phyloP scores from a whole-genome alignment of 805 yeast species.

The Isabelozyma heimii region DNA sequence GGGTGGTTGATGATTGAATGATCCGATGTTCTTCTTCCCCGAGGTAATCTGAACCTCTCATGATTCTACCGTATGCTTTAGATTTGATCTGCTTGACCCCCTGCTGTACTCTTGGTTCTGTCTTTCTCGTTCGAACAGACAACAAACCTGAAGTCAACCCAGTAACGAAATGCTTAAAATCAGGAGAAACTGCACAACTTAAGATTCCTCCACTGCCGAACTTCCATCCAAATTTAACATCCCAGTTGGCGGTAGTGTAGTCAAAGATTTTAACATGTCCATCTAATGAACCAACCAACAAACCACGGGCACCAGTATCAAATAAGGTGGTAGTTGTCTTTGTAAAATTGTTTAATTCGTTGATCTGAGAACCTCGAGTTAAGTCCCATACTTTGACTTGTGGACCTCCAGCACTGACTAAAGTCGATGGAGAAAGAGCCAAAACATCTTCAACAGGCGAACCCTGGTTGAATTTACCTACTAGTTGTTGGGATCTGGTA shows the following conservation, averaged over 20 bases:
- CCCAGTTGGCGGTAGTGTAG: slow-evolving; percentile 67
- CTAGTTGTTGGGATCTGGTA: slow-evolving; percentile 60
- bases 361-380: slow-evolving; percentile 67
- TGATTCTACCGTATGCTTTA: slow-evolving; percentile 72
- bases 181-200: slow-evolving; percentile 85
- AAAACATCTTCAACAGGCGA: slow-evolving; percentile 81
- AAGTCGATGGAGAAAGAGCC: slow-evolving; percentile 69
- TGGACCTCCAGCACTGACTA: slow-evolving; percentile 80
- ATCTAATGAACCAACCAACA: slow-evolving; percentile 91
- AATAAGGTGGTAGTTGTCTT: slow-evolving; percentile 89
- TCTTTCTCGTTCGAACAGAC: slow-evolving; percentile 83
- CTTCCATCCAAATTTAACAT: slow-evolving; percentile 95
- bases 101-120: slow-evolving; percentile 54
- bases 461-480: slow-evolving; percentile 62
- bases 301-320: slow-evolving; percentile 69
- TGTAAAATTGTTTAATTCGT: slow-evolving; percentile 81
- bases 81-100: slow-evolving; percentile 50
- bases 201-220: slow-evolving; percentile 86
- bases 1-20: slow-evolving; percentile 53
- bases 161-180: slow-evolving; percentile 80
- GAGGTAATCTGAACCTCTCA: slow-evolving; percentile 85
- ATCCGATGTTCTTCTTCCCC: slow-evolving; percentile 84
- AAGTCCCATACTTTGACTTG: slow-evolving; percentile 89
- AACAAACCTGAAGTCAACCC: slow-evolving; percentile 89
- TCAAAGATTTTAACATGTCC: slow-evolving; percentile 97